phyloP scores from a whole-genome alignment of 345 rosid species.

The Salix exigua region DNA sequence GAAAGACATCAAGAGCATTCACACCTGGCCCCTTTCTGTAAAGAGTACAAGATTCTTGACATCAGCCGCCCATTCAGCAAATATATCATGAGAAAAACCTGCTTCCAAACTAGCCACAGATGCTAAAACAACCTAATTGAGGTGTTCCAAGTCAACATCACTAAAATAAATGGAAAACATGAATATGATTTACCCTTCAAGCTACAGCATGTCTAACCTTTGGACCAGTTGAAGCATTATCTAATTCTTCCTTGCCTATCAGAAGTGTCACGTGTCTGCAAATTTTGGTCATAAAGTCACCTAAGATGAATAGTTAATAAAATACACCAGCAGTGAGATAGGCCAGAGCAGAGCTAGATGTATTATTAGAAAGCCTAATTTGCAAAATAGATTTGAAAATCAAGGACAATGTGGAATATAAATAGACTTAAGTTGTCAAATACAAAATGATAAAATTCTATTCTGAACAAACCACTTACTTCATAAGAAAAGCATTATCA shows the following conservation, averaged over 20 bases:
- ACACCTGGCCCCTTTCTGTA: slow-evolving; percentile 97
- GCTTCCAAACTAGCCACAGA: slow-evolving; percentile 99
- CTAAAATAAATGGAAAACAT: slow-evolving; percentile 1
- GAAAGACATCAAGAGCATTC: not conserved
- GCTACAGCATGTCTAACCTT: slow-evolving; percentile 53
- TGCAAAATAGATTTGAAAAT: slow-evolving; percentile 10
- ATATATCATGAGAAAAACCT: slow-evolving; percentile 93
- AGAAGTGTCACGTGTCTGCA: slow-evolving; percentile 80
- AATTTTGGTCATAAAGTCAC: slow-evolving; percentile 13
- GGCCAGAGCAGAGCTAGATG: too few relatives aligned
- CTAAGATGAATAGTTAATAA: not conserved
- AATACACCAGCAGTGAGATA: too few relatives aligned
- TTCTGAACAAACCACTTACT: slow-evolving; percentile 36
- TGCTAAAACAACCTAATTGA: slow-evolving; percentile 75
- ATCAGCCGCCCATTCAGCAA: slow-evolving; percentile 94
- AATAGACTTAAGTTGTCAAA: not conserved
- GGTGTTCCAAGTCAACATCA: slow-evolving; percentile 15
- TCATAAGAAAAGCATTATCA: slow-evolving; percentile 91
- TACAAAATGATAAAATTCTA: not conserved
- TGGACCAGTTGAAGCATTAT: slow-evolving; percentile 81
- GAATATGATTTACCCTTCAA: slow-evolving; percentile 3
- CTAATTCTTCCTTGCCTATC: slow-evolving; percentile 84
- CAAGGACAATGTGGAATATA: not conserved
- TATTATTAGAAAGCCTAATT: too few relatives aligned
- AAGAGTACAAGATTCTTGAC: slow-evolving; percentile 78